These are phyloP conservation scores for Trichoderma atroviride DNA, from an alignment of 2,329 filamentous ascomycete genomes.

Conservation along the genomic window DNA sequence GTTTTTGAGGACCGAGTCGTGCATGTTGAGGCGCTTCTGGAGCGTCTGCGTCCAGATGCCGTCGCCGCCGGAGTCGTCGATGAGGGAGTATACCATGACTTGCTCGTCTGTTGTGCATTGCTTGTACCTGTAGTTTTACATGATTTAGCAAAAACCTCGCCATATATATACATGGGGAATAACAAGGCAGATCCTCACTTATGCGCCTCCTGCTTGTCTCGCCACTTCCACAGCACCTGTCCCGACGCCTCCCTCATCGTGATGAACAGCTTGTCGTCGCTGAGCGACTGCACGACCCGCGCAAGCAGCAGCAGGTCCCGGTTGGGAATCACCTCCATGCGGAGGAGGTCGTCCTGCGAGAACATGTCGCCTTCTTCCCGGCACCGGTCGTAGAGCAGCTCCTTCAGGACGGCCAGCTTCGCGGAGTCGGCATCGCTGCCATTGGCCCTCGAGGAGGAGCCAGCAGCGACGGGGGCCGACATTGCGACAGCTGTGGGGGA, in stretches of 20 bases:
- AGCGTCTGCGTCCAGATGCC: slow-evolving; percentile 92
- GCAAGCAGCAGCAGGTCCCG: slow-evolving; percentile 58
- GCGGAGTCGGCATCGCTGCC: slow-evolving; percentile 39
- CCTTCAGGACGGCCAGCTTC: slow-evolving; percentile 57
- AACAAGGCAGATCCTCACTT: slow-evolving; percentile 50
- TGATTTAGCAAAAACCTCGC: not conserved
- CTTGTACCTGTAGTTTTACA: slow-evolving; percentile 52
- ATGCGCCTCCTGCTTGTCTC: slow-evolving; percentile 61
- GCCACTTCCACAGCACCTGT: slow-evolving; percentile 57
- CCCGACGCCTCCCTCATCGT: slow-evolving; percentile 47
- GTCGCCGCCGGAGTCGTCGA: slow-evolving; percentile 81
- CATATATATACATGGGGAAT: too few species aligned
- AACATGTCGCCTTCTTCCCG: slow-evolving; percentile 56
- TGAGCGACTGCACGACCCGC: slow-evolving; percentile 59
- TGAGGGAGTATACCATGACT: slow-evolving; percentile 81
- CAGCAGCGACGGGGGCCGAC: slow-evolving; percentile 35
- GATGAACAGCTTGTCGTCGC: slow-evolving; percentile 62
- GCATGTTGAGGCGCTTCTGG: slow-evolving; percentile 76
- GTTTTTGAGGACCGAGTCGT: slow-evolving; percentile 79
- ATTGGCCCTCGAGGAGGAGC: slow-evolving; percentile 28
- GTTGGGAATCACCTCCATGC: slow-evolving; percentile 59
- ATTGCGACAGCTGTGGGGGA: slow-evolving; percentile 28
- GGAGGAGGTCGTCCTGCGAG: slow-evolving; percentile 60
- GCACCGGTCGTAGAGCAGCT: slow-evolving; percentile 60
- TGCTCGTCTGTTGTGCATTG: slow-evolving; percentile 70